phyloP scores from a whole-genome alignment of 2,329 filamentous ascomycete species.

The Xylaria sp. region DNA sequence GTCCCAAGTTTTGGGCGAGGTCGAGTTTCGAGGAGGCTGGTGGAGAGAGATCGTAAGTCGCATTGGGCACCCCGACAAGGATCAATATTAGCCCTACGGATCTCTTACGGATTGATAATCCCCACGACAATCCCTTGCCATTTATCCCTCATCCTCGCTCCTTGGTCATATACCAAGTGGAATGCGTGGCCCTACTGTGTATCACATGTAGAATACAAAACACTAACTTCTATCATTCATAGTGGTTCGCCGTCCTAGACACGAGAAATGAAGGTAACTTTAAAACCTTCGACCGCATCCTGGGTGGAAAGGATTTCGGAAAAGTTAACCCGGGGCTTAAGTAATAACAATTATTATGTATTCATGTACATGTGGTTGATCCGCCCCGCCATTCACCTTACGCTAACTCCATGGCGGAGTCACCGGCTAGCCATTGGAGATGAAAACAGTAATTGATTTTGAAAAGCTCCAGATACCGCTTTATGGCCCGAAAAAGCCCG shows the following conservation, averaged over 20 bases:
- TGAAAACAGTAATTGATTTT: background rate
- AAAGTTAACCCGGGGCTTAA: constrained; percentile 2
- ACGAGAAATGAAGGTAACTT: constrained; percentile 59
- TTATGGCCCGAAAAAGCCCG: background rate
- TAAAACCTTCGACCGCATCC: constrained; percentile 57
- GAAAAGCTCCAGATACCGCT: background rate
- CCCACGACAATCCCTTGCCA: background rate
- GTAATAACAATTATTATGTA: constrained; percentile 1
- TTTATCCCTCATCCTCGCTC: background rate
- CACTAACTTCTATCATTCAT: constrained; percentile 50
- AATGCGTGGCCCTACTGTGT: background rate
- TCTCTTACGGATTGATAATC: background rate
- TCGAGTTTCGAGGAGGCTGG: constrained; percentile 71
- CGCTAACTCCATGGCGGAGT: background rate
- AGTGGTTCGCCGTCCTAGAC: constrained; percentile 72
- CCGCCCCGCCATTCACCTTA: background rate
- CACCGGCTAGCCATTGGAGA: background rate
- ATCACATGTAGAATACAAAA: background rate
- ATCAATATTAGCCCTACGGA: background rate
- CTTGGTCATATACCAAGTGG: background rate
- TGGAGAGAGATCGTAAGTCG: constrained; percentile 54
- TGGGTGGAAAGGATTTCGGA: constrained; percentile 49
- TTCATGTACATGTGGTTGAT: too few species aligned
- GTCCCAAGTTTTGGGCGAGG: constrained; percentile 67
- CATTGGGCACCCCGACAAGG: background rate